Evolutionary conservation across 2,329 filamentous ascomycete genomes (phyloP).

Genomic region (Xylariaceae sp.): DNA sequence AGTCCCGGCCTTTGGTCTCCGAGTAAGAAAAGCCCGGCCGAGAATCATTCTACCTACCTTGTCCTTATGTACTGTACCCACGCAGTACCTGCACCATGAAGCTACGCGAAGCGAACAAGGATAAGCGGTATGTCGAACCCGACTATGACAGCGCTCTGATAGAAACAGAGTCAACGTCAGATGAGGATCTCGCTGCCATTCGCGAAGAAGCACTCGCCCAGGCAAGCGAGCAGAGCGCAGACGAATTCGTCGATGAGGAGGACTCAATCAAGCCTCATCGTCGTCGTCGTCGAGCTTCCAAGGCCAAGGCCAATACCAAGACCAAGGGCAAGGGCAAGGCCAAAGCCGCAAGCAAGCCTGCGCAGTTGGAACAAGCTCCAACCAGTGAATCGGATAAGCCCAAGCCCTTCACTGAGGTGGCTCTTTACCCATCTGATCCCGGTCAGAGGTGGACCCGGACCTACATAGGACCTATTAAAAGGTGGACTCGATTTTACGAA

Average conservation of each 20-base stretch:
- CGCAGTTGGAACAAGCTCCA: constrained; percentile 19
- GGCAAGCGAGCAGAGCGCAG: constrained; percentile 1
- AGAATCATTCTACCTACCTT: constrained; percentile 1
- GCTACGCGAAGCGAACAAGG: constrained; percentile 30
- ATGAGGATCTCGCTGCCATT: constrained; percentile 20
- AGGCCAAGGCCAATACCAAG: not conserved
- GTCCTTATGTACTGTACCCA: too few species aligned
- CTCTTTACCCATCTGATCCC: constrained; percentile 31
- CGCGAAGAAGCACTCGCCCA: constrained; percentile 12
- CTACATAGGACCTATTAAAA: constrained; percentile 31
- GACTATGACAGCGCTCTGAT: constrained; percentile 17
- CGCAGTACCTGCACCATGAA: constrained; percentile 23
- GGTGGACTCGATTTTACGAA: constrained; percentile 30
- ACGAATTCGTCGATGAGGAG: not conserved
- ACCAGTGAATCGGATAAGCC: constrained; percentile 10
- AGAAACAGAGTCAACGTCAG: constrained; percentile 24
- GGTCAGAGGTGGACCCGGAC: constrained; percentile 33
- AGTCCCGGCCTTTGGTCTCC: not conserved
- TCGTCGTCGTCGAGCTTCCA: not conserved
- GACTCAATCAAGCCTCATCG: not conserved
- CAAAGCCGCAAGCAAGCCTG: not conserved
- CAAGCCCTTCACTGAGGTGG: constrained; percentile 23
- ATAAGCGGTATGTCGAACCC: constrained; percentile 25
- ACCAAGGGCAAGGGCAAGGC: constrained; percentile 3
- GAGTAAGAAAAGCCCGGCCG: constrained; percentile 5